Evolutionary conservation across 2,329 filamentous ascomycete species (phyloP).

Genomic region (Pseudogymnoascus sp.): DNA sequence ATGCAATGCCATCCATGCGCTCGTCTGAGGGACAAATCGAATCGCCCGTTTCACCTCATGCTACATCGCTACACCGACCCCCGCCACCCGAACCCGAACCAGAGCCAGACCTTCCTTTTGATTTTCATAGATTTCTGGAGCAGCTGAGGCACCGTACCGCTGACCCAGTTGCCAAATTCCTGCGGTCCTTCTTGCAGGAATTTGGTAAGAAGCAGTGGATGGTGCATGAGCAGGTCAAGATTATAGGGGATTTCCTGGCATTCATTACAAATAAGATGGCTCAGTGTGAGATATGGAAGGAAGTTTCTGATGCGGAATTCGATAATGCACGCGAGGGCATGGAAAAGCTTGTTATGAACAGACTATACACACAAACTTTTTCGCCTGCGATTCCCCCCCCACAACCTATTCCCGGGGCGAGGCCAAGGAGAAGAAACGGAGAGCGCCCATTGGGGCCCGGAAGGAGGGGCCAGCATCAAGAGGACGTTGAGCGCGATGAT

Average conservation of each 20-base stretch:
- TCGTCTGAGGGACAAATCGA: slow-evolving; percentile 31
- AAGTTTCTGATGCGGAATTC: slow-evolving; percentile 92
- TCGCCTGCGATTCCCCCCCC: slow-evolving; percentile 84
- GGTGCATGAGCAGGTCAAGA: slow-evolving; percentile 99
- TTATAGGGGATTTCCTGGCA: slow-evolving; percentile 89
- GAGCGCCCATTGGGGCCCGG: slow-evolving; percentile 68
- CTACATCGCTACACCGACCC: slow-evolving; percentile 46
- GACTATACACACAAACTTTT: slow-evolving; percentile 91
- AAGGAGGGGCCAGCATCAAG: slow-evolving; percentile 89
- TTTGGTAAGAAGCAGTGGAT: slow-evolving; percentile 99
- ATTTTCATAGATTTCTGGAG: slow-evolving; percentile 94
- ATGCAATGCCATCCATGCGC: slow-evolving; percentile 21
- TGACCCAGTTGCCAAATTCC: slow-evolving; percentile 92
- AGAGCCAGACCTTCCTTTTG: slow-evolving; percentile 81
- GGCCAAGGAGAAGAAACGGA: slow-evolving; percentile 58
- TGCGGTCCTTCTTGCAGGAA: slow-evolving; percentile 88
- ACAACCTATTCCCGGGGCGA: slow-evolving; percentile 60
- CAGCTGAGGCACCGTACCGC: slow-evolving; percentile 93
- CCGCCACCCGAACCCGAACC: slow-evolving; percentile 67
- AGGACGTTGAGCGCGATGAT: slow-evolving; percentile 93
- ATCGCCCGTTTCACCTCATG: slow-evolving; percentile 32
- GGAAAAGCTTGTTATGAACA: slow-evolving; percentile 99
- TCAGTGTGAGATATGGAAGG: slow-evolving; percentile 90
- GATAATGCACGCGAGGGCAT: slow-evolving; percentile 97
- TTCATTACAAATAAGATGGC: slow-evolving; percentile 99